A percentile compares a stretch with the other conserved stretches of the same genome.
These are phyloP conservation scores for Teunomyces lycoperdinae DNA, from an alignment of 805 yeast genomes.

Conservation along the genomic window DNA sequence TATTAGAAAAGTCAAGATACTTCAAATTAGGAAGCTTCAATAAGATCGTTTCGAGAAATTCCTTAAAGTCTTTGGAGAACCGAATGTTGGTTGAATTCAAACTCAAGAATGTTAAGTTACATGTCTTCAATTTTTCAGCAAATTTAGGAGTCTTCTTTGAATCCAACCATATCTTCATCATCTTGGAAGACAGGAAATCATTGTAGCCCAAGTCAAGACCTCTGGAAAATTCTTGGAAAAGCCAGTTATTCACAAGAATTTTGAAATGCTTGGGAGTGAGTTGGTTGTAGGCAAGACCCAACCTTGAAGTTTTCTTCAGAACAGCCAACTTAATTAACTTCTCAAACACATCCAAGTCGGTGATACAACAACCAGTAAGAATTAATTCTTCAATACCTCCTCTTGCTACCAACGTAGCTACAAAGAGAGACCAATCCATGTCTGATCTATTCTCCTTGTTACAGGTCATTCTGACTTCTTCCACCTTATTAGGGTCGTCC, in stretches of 20 bases:
- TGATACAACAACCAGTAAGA: conserved; percentile 71
- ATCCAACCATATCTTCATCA: conserved; percentile 38
- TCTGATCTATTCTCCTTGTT: conserved; percentile 59
- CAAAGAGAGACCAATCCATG: conserved; percentile 80
- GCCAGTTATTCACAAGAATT: conserved; percentile 55
- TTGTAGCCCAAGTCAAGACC: conserved; percentile 88
- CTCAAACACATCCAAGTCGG: conserved; percentile 53
- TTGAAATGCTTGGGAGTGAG: conserved; percentile 57
- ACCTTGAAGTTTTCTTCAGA: conserved; percentile 49
- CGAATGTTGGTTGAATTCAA: conserved; percentile 61
- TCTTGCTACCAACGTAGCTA: conserved; percentile 63
- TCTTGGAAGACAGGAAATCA: conserved; percentile 47
- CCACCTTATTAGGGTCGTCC: conserved; percentile 23
- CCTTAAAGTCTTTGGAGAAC: conserved; percentile 46
- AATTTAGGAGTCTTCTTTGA: conserved; percentile 19
- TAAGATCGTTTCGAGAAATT: conserved; percentile 48
- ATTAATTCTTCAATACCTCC: conserved; percentile 79
- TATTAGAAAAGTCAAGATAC: conserved; percentile 73
- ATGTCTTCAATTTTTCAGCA: conserved; percentile 16
- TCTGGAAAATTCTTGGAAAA: conserved; percentile 43
- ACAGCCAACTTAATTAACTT: conserved; percentile 57
- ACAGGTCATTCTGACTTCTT: conserved; percentile 42
- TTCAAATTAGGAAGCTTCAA: conserved; percentile 57
- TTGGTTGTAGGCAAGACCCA: conserved; percentile 79
- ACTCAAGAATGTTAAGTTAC: conserved; percentile 48